Base-by-base conservation (phyloP, 305 asterid genomes). In the Fraxinus velutina region DNA sequence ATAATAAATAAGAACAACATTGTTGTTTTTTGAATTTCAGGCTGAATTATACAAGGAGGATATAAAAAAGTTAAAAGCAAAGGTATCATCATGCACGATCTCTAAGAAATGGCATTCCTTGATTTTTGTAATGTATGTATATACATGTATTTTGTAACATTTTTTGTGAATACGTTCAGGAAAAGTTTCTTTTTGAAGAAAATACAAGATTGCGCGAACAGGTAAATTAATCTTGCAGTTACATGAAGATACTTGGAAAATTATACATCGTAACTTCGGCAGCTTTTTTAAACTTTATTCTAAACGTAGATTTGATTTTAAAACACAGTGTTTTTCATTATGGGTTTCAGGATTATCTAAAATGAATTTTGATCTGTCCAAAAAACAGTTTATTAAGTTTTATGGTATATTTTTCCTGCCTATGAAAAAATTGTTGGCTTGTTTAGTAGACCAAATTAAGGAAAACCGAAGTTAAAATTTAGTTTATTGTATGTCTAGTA, bases 41-140 rank as follows among this genome's bases (percentile, higher is more conserved):
- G 82, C 86, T 82, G 91, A 89, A 78, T 76, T 93, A 13, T 92
- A 79, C 84, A 83, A 84, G 84, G 91, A 91, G 79, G 91, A 92
- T 75, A 66, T 83, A 7, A 88, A 87, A 80, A 87, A 84, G 80
- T 79, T 91, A 19, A 89, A 78, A 83, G 87, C 83, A 36, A 88
- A 88, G 97, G 98, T 93, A 86, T 44, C 77, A 27, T 70, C 27
- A 50, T 19, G 6, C 13, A 52, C 1, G 9, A 47, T 29, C 36
- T 27, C 5, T 47, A 27, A 15, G 33, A 74, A 17, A 27, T 17
- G 50, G 12, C 32, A 21, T 39, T 75, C 36, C 78, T 42, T 9
- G 8, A 36, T 73, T 8, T 52, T n/a, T 52, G 62, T 52, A 33
- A 13, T 42, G 8, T 68, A 15, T 0, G 3, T 21, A 6, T 10